These are phyloP conservation scores for Pythium periplocum DNA, from an alignment of 352 stramenopile species.

Conservation along the genomic window DNA sequence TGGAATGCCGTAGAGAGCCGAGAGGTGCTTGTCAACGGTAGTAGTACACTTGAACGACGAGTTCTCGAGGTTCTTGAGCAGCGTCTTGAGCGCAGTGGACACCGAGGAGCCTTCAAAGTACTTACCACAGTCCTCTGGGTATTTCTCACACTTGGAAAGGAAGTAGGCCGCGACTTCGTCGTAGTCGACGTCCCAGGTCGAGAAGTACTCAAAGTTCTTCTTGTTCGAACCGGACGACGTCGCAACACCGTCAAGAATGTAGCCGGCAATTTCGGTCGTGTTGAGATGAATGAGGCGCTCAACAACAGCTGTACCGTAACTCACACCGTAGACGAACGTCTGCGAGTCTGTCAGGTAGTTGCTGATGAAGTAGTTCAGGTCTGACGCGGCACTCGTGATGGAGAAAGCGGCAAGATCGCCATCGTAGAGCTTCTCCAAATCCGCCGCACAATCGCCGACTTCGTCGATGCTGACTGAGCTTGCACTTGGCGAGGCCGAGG, in stretches of 20 bases:
- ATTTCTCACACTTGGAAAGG: slow-evolving; percentile 13
- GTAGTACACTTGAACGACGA: slow-evolving; percentile 11
- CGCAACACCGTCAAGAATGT: slow-evolving; percentile 18
- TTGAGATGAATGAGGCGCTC: slow-evolving; percentile 21
- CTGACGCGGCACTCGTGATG: slow-evolving; percentile 19
- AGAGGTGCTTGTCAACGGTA: slow-evolving; percentile 6
- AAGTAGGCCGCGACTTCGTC: slow-evolving; percentile 17
- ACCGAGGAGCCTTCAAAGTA: slow-evolving; percentile 17
- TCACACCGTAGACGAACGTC: slow-evolving; percentile 19
- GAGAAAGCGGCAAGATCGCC: slow-evolving; percentile 13
- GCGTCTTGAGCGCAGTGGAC: slow-evolving; percentile 4
- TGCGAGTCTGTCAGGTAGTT: slow-evolving; percentile 5
- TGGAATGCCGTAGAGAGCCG: slow-evolving; percentile 2
- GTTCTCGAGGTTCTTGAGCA: slow-evolving; percentile 11
- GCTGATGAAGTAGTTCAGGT: slow-evolving; percentile 17
- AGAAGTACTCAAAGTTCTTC: slow-evolving; percentile 23
- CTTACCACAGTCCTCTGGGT: slow-evolving; percentile 14
- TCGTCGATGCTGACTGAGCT: slow-evolving; percentile 11
- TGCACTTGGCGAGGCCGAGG: slow-evolving; percentile 6
- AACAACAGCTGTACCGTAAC: slow-evolving; percentile 9
- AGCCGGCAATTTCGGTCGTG: slow-evolving; percentile 5
- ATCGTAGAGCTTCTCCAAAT: slow-evolving; percentile 10
- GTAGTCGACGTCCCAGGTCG: slow-evolving; percentile 19
- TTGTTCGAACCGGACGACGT: slow-evolving; percentile 4
- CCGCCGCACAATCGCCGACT: slow-evolving; percentile 11